phyloP scores from a whole-genome alignment of 2,329 filamentous ascomycete species.

The Shiraia sp. region DNA sequence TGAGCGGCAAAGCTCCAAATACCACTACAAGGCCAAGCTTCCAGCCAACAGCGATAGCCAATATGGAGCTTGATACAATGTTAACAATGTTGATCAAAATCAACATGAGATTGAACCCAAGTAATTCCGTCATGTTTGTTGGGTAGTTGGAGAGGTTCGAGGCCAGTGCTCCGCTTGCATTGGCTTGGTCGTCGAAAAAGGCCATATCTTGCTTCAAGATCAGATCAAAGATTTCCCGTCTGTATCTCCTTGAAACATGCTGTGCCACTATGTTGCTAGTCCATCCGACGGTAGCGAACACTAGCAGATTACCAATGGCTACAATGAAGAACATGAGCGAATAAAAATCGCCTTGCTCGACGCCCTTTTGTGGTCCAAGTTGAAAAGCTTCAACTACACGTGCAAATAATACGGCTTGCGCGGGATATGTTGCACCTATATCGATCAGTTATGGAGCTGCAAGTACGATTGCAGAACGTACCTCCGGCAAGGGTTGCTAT shows the following conservation, averaged over 20 bases:
- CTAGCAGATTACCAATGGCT: slow-evolving; percentile 51
- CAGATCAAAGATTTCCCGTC: slow-evolving; percentile 70
- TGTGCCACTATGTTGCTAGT: slow-evolving; percentile 52
- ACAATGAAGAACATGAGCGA: slow-evolving; percentile 61
- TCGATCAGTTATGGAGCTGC: slow-evolving; percentile 1
- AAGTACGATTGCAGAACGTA: background rate
- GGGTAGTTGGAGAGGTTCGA: slow-evolving; percentile 68
- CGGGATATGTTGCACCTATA: slow-evolving; percentile 51
- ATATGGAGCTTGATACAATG: slow-evolving; percentile 70
- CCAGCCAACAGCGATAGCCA: slow-evolving; percentile 80
- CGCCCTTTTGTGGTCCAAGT: slow-evolving; percentile 43
- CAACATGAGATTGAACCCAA: slow-evolving; percentile 84
- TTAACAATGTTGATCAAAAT: slow-evolving; percentile 81
- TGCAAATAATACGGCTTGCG: slow-evolving; percentile 56
- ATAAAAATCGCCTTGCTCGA: slow-evolving; percentile 54
- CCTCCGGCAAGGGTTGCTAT: slow-evolving; percentile 41
- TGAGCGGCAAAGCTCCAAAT: slow-evolving; percentile 54
- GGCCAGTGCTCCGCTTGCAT: slow-evolving; percentile 85
- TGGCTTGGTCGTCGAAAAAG: slow-evolving; percentile 89
- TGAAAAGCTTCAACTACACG: slow-evolving; percentile 55
- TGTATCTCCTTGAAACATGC: slow-evolving; percentile 36
- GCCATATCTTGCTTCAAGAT: slow-evolving; percentile 91
- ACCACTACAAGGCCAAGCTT: slow-evolving; percentile 82
- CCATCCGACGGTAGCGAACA: slow-evolving; percentile 54
- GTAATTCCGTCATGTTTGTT: slow-evolving; percentile 84